phyloP scores from a whole-genome alignment of 768 basidiomycete genomes.

The Mycena crocata region DNA sequence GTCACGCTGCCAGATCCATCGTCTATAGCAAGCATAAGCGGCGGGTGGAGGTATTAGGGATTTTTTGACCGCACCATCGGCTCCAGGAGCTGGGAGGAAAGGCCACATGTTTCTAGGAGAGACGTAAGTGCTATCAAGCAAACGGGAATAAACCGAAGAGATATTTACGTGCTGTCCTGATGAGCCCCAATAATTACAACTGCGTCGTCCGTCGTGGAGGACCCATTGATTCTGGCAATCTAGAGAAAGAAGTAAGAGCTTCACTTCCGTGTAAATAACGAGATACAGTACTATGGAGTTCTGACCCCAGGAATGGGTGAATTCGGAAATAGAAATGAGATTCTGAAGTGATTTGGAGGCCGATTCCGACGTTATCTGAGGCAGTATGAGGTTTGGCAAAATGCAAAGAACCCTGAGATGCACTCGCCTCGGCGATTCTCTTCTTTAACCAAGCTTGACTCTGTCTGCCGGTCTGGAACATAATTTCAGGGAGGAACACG shows the following conservation, averaged over 20 bases:
- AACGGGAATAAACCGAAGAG: constrained; percentile 15
- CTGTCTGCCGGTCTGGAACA: constrained; percentile 72
- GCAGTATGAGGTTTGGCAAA: constrained; percentile 18
- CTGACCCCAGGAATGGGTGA: constrained; percentile 87
- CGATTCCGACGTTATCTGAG: constrained; percentile 71
- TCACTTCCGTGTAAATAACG: constrained; percentile 8
- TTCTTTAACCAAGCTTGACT: constrained; percentile 83
- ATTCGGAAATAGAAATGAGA: constrained; percentile 76
- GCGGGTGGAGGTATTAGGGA: constrained; percentile 25
- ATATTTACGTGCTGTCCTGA: constrained; percentile 71
- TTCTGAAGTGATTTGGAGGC: constrained; percentile 68
- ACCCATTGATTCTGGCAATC: constrained; percentile 84
- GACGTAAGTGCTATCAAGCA: constrained; percentile 28
- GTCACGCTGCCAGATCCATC: constrained; percentile 84
- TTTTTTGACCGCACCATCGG: constrained; percentile 55
- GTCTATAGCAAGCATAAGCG: constrained; percentile 56
- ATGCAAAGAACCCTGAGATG: constrained; percentile 14
- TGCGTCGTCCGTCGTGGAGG: constrained; percentile 67
- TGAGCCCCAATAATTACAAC: constrained; percentile 83
- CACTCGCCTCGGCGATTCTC: constrained; percentile 70
- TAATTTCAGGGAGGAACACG: constrained; percentile 36
- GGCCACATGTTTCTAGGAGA: constrained; percentile 81
- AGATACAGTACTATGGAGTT: constrained; percentile 70
- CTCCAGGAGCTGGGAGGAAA: constrained; percentile 79
- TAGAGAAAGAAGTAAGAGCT: constrained; percentile 43